Conservation (phyloP, 176 grass and related monocot species). For the Raddia guianensis region DNA sequence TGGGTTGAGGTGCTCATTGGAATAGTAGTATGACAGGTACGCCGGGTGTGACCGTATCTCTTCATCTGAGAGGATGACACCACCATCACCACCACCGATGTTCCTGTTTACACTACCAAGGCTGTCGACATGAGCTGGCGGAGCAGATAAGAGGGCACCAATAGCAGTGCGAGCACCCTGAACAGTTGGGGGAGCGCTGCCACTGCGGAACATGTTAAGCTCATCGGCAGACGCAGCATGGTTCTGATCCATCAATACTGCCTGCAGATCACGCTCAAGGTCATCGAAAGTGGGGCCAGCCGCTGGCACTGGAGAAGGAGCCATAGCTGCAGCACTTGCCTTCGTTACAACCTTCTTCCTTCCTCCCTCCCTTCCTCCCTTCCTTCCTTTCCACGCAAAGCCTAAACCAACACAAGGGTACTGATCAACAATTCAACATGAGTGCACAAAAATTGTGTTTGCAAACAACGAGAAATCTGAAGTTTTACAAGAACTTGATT, state of each 20-base stretch:
- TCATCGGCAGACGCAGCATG: slow-evolving; percentile 48
- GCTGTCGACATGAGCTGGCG: not conserved
- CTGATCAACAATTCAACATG: not conserved
- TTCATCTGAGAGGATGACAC: slow-evolving; percentile 54
- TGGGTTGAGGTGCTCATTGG: slow-evolving; percentile 86
- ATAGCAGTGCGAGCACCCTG: slow-evolving; percentile 75
- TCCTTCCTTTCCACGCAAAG: not conserved
- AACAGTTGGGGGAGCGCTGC: slow-evolving; percentile 86
- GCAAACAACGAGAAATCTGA: not conserved
- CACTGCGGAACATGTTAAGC: slow-evolving; percentile 77
- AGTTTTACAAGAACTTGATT: not conserved
- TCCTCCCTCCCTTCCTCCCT: slow-evolving; percentile 14
- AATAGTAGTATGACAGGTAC: slow-evolving; percentile 83
- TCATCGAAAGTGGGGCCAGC: slow-evolving; percentile 68
- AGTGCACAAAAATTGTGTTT: not conserved
- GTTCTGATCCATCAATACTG: slow-evolving; percentile 78
- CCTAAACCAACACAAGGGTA: slow-evolving; percentile 24
- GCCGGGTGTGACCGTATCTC: slow-evolving; percentile 81
- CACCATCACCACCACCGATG: not conserved
- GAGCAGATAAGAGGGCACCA: slow-evolving; percentile 42
- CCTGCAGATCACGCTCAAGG: slow-evolving; percentile 78
- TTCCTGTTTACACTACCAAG: not conserved
- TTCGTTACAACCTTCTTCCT: not conserved
- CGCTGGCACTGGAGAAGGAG: slow-evolving; percentile 38
- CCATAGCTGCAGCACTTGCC: slow-evolving; percentile 24